Conservation (phyloP, 331 rosid species). For the Acacia pycnantha region DNA sequence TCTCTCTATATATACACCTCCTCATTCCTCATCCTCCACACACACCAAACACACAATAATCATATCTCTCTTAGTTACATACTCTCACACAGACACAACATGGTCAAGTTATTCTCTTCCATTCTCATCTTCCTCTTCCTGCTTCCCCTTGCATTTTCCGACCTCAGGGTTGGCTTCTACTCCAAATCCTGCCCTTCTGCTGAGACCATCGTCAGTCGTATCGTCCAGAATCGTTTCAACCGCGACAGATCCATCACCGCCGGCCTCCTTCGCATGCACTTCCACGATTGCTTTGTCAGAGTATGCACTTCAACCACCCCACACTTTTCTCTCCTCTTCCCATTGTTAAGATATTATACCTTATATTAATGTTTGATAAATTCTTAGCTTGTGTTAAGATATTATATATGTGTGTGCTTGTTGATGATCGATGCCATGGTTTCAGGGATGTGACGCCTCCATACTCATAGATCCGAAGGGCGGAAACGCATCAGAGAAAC, state of each 20-base stretch:
- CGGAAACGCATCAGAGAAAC: slow-evolving; percentile 35
- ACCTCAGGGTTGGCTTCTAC: slow-evolving; percentile 42
- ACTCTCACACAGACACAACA: not conserved
- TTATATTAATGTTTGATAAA: too few species aligned
- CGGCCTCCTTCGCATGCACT: slow-evolving; percentile 63
- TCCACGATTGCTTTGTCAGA: slow-evolving; percentile 59
- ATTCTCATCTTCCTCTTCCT: slow-evolving; percentile 14
- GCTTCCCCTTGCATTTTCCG: slow-evolving; percentile 32
- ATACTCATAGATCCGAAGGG: slow-evolving; percentile 43
- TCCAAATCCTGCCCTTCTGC: slow-evolving; percentile 36
- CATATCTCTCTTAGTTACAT: not conserved
- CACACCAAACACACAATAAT: not conserved
- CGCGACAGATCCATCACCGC: slow-evolving; percentile 34
- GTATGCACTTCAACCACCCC: slow-evolving; percentile 25
- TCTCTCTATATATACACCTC: not conserved
- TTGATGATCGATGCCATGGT: not conserved
- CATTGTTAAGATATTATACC: not conserved
- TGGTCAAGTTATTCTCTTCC: slow-evolving; percentile 10
- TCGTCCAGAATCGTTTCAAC: slow-evolving; percentile 31
- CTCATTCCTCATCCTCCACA: not conserved
- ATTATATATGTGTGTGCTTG: not conserved
- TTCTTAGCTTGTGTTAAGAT: too few species aligned
- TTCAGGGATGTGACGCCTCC: slow-evolving; percentile 64
- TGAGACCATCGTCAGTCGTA: slow-evolving; percentile 32
- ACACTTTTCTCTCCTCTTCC: not conserved